Evolutionary conservation across 805 yeast species (phyloP).

Genomic region (Kregervanrija fluxuum): DNA sequence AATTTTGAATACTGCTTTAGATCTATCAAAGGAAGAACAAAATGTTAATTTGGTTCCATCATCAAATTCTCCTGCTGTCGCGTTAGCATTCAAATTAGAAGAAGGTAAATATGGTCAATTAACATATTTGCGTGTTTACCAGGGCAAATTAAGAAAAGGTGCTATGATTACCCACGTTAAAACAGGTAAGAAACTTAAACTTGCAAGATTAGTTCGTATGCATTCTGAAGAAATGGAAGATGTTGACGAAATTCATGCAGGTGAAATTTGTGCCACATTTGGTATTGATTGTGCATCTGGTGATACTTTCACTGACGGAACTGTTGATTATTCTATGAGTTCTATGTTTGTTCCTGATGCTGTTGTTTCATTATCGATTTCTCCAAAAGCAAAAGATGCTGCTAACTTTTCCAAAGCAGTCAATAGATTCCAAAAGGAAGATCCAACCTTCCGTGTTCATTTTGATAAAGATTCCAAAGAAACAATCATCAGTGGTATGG

Average conservation of each 20-base stretch:
- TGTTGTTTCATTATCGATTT: conserved; percentile 85
- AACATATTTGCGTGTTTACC: conserved; percentile 94
- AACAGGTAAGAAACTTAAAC: conserved; percentile 88
- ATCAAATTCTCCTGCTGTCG: conserved; percentile 74
- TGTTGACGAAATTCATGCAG: conserved; percentile 89
- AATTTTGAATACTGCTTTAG: conserved; percentile 84
- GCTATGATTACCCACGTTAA: conserved; percentile 80
- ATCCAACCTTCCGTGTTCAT: conserved; percentile 93
- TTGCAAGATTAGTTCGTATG: conserved; percentile 93
- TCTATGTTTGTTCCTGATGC: conserved; percentile 99
- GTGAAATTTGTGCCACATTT: conserved; percentile 98
- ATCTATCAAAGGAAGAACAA: conserved; percentile 53
- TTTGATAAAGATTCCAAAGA: conserved; percentile 90
- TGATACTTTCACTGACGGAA: conserved; percentile 90
- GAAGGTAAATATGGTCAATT: conserved; percentile 98
- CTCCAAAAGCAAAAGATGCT: conserved; percentile 81
- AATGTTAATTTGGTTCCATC: conserved; percentile 73
- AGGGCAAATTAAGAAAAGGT: conserved; percentile 91
- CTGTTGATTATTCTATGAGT: conserved; percentile 78
- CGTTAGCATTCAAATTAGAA: conserved; percentile 97
- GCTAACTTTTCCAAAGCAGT: conserved; percentile 93
- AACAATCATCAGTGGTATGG: conserved; percentile 88
- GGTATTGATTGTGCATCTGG: conserved; percentile 99
- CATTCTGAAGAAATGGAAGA: conserved; percentile 99
- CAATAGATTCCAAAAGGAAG: conserved; percentile 97